A percentile compares a stretch with the other conserved stretches of the same genome.
These are phyloP conservation scores for Straminergon stramineum DNA, from an alignment of 225 moss, liverwort and hornwort genomes.

Conservation along the genomic window DNA sequence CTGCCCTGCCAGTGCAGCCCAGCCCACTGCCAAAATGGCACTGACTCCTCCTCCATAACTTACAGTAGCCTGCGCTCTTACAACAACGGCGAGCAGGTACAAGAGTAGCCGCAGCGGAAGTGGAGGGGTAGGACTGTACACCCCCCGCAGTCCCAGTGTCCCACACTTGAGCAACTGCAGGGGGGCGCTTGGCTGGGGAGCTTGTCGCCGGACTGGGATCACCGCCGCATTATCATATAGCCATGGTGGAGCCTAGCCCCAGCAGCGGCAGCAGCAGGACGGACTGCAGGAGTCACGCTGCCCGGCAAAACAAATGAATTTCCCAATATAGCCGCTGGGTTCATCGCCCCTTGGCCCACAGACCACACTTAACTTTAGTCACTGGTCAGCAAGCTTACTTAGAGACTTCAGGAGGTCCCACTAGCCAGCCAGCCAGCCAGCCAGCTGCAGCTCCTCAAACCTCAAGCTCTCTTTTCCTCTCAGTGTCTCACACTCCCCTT, in stretches of 20 bases:
- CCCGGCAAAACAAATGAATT: constrained; percentile 2
- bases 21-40: background rate
- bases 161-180: background rate
- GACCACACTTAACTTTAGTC: background rate
- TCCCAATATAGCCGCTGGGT: constrained; percentile 16
- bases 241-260: background rate
- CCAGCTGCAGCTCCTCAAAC: background rate
- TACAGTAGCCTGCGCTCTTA: background rate
- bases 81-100: background rate
- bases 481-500: background rate
- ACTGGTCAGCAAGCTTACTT: background rate
- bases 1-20: background rate
- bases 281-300: background rate
- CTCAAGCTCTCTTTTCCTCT: background rate
- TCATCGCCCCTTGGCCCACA: background rate
- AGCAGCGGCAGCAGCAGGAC: background rate
- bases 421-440: background rate
- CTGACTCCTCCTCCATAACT: background rate
- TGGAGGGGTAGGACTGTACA: background rate
- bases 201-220: constrained; percentile 33
- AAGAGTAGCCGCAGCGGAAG: background rate
- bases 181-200: background rate
- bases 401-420: background rate
- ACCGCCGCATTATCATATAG: constrained; percentile 18
- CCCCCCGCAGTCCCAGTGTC: background rate